Evolutionary conservation across 441 rosid genomes (phyloP), one percentile per base, ranked within the genome.

Genomic region (Flueggea neowawraea): DNA sequence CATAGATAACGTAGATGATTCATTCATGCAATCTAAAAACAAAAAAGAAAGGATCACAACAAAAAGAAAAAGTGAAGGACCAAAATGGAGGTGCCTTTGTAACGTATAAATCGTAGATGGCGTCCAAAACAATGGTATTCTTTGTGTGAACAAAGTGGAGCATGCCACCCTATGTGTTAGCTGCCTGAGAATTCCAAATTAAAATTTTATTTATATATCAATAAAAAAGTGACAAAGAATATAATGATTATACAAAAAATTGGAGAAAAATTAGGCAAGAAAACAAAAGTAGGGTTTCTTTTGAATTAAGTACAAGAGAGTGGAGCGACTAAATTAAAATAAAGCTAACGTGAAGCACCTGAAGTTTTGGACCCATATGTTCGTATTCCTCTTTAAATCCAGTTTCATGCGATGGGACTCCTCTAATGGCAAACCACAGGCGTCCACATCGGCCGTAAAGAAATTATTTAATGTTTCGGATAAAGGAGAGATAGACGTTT

Each of bases 141-240:
- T 55, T 61, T 77, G 83, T 52, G 70, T 45, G 66, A 51, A 65
- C 64, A 75, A 78, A 78, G 83, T 65, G 80, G 69, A 76, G 79
- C 83, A 81, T 74, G 74, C 75, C 79, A 71, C 83, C 80, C 54
- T 54, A 63, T 43, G 74, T 68, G 78, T 75, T 61, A 67, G 72
- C 76, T 67, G 69, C 74, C 63, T 50, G 5, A 10, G 41, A 62
- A 71, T 48, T 48, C 69, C 57, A 16, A 49, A 2, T 14, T 6
- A 17, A 59, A 28, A 17, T 9, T 17, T 15, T 22, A 39, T 12
- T 41, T 10, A 12, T 31, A 13, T 22, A 22, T 41, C 10, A 13
- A 32, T 58, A 31, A 53, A 66, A n/a, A 22, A 22, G 28, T 2
- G 28, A 22, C 2, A 22, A 22, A 48, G 57, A 65, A 6, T 28